Percentiles rank a stretch among this genome's conserved stretches.
Evolutionary conservation across 192 early-diverging fungal genomes (phyloP).

Genomic region (Obelidium mucronatum): DNA sequence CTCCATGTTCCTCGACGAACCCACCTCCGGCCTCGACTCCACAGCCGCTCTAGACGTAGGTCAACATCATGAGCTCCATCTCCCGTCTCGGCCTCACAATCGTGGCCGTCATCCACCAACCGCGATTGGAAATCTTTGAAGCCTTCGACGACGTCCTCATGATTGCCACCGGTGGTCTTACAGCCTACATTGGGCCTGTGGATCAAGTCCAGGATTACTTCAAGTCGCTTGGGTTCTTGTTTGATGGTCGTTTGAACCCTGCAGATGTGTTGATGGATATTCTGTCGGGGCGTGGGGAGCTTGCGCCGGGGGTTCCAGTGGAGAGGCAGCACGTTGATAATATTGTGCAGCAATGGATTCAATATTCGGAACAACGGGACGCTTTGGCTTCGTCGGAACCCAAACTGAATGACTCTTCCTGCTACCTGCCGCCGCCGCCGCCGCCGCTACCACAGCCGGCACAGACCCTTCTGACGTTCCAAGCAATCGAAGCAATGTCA

Average conservation of each 20-base stretch:
- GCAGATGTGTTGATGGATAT: conserved; percentile 44
- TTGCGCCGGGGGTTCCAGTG: background rate
- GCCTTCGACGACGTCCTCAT: conserved; percentile 83
- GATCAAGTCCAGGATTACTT: conserved; percentile 33
- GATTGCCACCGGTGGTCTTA: conserved; percentile 76
- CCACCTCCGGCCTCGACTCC: conserved; percentile 77
- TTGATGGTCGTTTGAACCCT: conserved; percentile 26
- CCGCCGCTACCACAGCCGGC: too few relatives aligned
- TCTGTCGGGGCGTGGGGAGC: conserved; percentile 31
- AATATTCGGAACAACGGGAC: background rate
- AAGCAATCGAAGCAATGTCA: conserved; percentile 3
- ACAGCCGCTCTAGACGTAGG: conserved; percentile 72
- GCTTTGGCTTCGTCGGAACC: background rate
- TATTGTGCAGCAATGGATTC: conserved; percentile 2
- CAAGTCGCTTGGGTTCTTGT: conserved; percentile 26
- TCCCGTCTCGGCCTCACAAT: conserved; percentile 69
- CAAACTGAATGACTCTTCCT: background rate
- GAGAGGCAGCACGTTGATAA: background rate
- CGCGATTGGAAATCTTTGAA: conserved; percentile 76
- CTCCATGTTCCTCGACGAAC: conserved; percentile 84
- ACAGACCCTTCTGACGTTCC: too few relatives aligned
- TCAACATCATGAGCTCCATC: conserved; percentile 75
- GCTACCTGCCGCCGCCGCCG: background rate
- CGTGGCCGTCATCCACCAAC: conserved; percentile 84
- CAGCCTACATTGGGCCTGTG: conserved; percentile 73